Conservation (phyloP, 2,329 filamentous ascomycete species). For the Penicillium sp. region DNA sequence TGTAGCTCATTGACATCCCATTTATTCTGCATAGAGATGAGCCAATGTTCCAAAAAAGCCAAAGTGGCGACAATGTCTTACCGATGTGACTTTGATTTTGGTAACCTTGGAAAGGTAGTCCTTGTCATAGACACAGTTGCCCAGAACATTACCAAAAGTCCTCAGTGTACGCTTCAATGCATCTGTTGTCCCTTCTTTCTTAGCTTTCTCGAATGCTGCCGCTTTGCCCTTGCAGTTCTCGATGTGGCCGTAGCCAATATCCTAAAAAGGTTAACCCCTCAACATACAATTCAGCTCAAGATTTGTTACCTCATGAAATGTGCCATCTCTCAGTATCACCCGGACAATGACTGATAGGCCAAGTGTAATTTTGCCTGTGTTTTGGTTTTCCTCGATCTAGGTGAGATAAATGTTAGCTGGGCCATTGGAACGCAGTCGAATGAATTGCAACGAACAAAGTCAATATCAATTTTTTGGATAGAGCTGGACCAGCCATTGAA, state of each 20-base stretch:
- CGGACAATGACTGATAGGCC: constrained; percentile 88
- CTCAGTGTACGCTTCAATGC: constrained; percentile 84
- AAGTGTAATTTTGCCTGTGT: constrained; percentile 75
- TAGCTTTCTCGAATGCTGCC: constrained; percentile 95
- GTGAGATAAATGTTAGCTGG: constrained; percentile 2
- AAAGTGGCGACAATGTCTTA: constrained; percentile 25
- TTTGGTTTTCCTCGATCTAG: constrained; percentile 74
- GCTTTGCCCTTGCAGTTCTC: constrained; percentile 96
- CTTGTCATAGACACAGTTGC: constrained; percentile 99
- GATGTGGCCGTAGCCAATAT: constrained; percentile 94
- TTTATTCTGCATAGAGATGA: constrained; percentile 50
- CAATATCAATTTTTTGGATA: constrained; percentile 92
- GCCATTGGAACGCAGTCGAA: not conserved
- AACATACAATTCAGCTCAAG: not conserved
- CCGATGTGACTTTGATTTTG: constrained; percentile 76
- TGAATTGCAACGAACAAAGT: constrained; percentile 63
- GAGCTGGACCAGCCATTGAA: constrained; percentile 97
- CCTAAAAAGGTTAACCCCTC: constrained; percentile 43
- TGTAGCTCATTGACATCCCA: constrained; percentile 80
- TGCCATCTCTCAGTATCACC: constrained; percentile 86
- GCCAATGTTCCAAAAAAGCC: not conserved
- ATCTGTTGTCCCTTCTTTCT: constrained; percentile 97
- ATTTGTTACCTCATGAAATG: constrained; percentile 75
- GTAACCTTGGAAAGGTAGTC: constrained; percentile 87
- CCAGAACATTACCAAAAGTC: constrained; percentile 92